Base-by-base conservation (phyloP, 495 filamentous ascomycete species). In the Neurospora cerealis region DNA sequence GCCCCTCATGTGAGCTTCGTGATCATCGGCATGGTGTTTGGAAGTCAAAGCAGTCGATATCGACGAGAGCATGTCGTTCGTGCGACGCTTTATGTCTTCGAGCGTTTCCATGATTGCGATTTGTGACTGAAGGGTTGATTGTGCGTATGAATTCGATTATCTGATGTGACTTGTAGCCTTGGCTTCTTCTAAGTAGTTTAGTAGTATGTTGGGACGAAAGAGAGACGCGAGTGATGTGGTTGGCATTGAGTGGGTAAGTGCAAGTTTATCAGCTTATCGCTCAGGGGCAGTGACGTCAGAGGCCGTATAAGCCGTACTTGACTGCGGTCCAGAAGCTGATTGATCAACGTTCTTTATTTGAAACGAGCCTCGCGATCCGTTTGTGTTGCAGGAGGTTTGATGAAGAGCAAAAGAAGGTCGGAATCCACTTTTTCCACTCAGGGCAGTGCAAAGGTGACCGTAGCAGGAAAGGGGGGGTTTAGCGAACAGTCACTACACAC, bases 1-100 rank as follows among this genome's bases (percentile, higher is more conserved):
- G 28, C 87, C 90, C 77, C 87, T 89, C 77, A 89, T 83, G 8
- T 5, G 74, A 77, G 21, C 34, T n/a, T n/a, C 11, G 69, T 48
- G 38, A 24, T 71, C 76, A 79, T 24, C 48, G 74, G 34, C 73
- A 75, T 71, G 69, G 72, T 73, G 74, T 69, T 75, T 71, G 76
- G 69, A 24, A 70, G 70, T 38, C 71, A 38, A 83, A 70, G 72
- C 79, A 78, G 28, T 84, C 44, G 82, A 78, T n/a, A 83, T 71
- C 13, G 80, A 83, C 66, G 80, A 76, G 71, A 86, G 74, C 62
- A 85, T 77, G 75, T 85, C 83, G 37, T 81, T 83, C 21, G 84
- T 82, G 36, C 83, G 84, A 54, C 83, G 83, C 77, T 81, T 84
- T 73, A 86, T 78, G 66, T 80, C 78, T 21, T 79, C 75, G 75